phyloP scores from a whole-genome alignment of 139 green algal species.

The Tetraselmis chui region DNA sequence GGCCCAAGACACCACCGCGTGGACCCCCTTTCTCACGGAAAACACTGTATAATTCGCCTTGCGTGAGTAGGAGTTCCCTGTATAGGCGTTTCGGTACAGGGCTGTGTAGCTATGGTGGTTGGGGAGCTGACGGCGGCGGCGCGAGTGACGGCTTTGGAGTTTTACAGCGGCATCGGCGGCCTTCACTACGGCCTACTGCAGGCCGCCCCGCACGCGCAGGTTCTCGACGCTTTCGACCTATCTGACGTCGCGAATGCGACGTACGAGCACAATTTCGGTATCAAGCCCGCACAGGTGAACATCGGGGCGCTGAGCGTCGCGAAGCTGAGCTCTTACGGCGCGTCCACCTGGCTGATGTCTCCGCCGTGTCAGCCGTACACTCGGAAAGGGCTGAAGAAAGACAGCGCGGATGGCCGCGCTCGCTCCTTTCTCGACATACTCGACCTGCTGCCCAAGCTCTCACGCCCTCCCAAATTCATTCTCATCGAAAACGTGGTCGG shows the following conservation, averaged over 20 bases:
- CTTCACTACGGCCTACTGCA: constrained; percentile 44
- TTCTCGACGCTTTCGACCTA: constrained; percentile 67
- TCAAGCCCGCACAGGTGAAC: constrained; percentile 36
- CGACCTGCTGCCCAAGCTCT: constrained; percentile 17
- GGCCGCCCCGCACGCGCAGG: constrained; percentile 2
- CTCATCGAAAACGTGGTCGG: constrained; percentile 79
- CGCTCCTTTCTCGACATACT: constrained; percentile 52
- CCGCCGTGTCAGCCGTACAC: constrained; percentile 83
- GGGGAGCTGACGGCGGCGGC: no score
- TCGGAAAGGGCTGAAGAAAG: constrained; percentile 46
- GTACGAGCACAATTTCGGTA: constrained; percentile 62
- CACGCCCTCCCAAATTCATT: constrained; percentile 36
- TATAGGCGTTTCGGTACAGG: no score
- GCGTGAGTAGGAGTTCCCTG: no score
- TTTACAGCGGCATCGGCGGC: constrained; percentile 66
- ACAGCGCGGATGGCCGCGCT: constrained; percentile 40
- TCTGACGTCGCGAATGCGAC: constrained; percentile 60
- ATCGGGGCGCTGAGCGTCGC: constrained; percentile 35
- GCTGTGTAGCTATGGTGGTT: no score
- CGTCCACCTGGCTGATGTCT: constrained; percentile 62
- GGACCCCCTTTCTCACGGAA: no score
- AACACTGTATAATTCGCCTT: no score
- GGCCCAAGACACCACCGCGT: no score
- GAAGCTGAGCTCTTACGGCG: constrained; percentile 35
- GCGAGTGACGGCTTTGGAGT: constrained; percentile 56